These are phyloP conservation scores for Microcos paniculata DNA, from an alignment of 345 rosid genomes.

Conservation along the genomic window DNA sequence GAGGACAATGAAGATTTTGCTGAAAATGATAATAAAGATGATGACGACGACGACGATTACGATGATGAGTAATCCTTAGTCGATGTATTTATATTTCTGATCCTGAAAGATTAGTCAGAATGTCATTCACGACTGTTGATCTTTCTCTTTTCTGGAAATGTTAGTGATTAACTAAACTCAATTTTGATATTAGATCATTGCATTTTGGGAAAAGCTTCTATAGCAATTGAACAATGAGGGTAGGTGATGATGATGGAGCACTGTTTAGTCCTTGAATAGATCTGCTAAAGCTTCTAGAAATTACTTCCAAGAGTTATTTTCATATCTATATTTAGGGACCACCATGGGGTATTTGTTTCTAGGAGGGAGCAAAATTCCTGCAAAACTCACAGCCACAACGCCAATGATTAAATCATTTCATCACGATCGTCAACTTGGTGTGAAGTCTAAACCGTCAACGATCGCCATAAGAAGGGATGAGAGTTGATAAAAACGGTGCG, in stretches of 20 bases:
- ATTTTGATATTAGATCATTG: background rate
- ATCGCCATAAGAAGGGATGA: background rate
- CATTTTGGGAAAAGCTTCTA: background rate
- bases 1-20: background rate
- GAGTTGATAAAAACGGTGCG: background rate
- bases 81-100: background rate
- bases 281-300: background rate
- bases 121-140: background rate
- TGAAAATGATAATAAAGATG: constrained; percentile 7
- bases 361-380: no score
- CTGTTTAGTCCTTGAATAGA: background rate
- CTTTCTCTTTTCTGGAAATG: background rate
- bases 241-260: background rate
- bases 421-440: background rate
- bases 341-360: no score
- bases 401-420: background rate
- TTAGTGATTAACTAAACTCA: background rate
- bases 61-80: background rate
- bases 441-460: background rate
- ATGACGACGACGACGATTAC: background rate
- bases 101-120: background rate
- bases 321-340: no score
- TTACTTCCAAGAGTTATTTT: no score
- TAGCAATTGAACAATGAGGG: background rate
- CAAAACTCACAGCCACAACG: no score